Base-by-base conservation (phyloP, 176 grass and related monocot genomes). In the Dendrocalamus sinicus region DNA sequence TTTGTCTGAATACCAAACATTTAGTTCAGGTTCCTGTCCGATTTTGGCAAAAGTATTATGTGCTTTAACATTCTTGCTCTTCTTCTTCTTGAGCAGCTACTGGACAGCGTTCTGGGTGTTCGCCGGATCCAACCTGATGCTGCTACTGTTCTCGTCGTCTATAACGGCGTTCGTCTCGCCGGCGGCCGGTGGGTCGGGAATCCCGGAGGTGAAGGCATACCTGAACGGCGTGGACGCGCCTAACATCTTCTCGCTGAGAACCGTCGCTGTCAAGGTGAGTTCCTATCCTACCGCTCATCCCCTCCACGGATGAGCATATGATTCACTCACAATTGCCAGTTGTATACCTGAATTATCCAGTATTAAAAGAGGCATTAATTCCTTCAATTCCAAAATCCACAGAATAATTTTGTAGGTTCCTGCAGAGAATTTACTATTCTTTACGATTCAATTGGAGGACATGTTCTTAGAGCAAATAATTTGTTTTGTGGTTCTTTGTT, bases 221-320 rank as follows among this genome's bases (percentile, higher is more conserved):
- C 89, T 98, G 73, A 98, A 98, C 78, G 96, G 96, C 81, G 96
- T 98, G 7, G 96, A 98, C 92, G 93, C 93, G 23, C 95, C 96
- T 7, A 93, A 91, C 86, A 95, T 98, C 83, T 95, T 98, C 88
- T 93, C 96, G 10, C 76, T 95, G 41, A 91, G 85, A 45, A 98
- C 93, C 16, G 88, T 95, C 77, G 88, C 86, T 88, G 93, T 98
- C 84, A 98, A 98, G 96, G 96, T 98, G 59, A 80, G 77, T 45
- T 87, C 80, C 81, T 78, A 10, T 73, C 82, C 84, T 82, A 5
- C 81, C 81, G 55, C 61, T 70, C 73, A 76, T 7, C 70, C 8
- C 19, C 20, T 75, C 67, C 75, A 62, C 19, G 66, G 23, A 16
- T 16, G 23, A 37, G 60, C 52, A 59, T 67, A 86, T 74, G 70